These are phyloP conservation scores for Aquilaria agallochum DNA, from an alignment of 441 rosid genomes.

Conservation along the genomic window DNA sequence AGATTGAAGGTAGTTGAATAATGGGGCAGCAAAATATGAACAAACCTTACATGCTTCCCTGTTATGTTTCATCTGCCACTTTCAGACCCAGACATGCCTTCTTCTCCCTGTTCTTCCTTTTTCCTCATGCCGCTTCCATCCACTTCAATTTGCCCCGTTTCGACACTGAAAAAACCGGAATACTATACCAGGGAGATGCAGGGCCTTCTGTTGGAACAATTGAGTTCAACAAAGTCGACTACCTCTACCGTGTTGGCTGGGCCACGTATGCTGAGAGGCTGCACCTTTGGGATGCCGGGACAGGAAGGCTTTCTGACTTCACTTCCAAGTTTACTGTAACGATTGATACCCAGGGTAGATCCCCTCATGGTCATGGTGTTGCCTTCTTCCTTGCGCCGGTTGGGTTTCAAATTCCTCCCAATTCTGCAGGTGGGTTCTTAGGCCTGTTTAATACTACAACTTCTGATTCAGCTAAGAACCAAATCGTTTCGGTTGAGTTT, in stretches of 20 bases:
- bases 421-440: conserved; percentile 41
- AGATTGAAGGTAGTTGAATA: too few relatives aligned
- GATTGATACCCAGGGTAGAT: conserved; percentile 17
- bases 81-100: neutral
- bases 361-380: conserved; percentile 30
- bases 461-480: conserved; percentile 15
- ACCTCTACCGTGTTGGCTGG: conserved; percentile 45
- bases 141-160: conserved; percentile 26
- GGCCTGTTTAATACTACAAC: conserved; percentile 39
- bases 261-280: conserved; percentile 34
- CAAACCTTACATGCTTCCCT: too few relatives aligned
- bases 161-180: conserved; percentile 3
- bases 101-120: conserved; percentile 2
- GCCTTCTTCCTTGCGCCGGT: conserved; percentile 47
- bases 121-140: conserved; percentile 12
- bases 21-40: too few relatives aligned
- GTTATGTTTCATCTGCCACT: too few relatives aligned
- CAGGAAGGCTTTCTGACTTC: conserved; percentile 35
- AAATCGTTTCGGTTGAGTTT: conserved; percentile 40
- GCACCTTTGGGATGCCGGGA: conserved; percentile 37
- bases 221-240: conserved; percentile 23
- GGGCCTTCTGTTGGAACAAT: conserved; percentile 23
- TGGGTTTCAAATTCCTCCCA: conserved; percentile 38
- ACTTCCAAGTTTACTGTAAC: conserved; percentile 37
- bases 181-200: conserved; percentile 41